A percentile compares a stretch with the other conserved stretches of the same genome.
phyloP scores from a whole-genome alignment of 495 filamentous ascomycete species.

The Hyaloscypha variabilis region DNA sequence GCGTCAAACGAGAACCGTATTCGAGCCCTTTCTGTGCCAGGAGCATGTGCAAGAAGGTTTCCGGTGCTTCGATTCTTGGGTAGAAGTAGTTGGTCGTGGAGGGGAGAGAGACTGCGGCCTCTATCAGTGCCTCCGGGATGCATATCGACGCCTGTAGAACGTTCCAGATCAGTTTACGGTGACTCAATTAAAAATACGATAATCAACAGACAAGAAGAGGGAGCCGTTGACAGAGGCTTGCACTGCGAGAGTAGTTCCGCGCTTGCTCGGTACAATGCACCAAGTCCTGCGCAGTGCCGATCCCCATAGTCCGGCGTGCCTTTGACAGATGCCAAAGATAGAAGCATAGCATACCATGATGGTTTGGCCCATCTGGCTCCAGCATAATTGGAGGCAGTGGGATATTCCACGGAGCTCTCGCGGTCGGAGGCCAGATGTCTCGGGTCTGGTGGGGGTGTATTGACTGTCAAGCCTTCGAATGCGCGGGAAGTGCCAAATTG shows the following conservation, averaged over 20 bases:
- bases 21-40: slow-evolving; percentile 40
- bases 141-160: slow-evolving; percentile 29
- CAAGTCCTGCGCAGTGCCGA: neutral
- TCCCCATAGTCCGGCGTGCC: neutral
- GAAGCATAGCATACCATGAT: slow-evolving; percentile 28
- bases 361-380: slow-evolving; percentile 31
- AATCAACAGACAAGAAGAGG: neutral
- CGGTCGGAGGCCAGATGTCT: slow-evolving; percentile 3
- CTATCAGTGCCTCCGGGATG: slow-evolving; percentile 15
- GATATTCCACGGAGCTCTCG: neutral
- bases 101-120: slow-evolving; percentile 16
- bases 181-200: neutral
- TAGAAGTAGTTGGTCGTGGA: slow-evolving; percentile 35
- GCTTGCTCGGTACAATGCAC: slow-evolving; percentile 22
- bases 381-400: slow-evolving; percentile 30
- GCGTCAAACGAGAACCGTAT: slow-evolving; percentile 60
- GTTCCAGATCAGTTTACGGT: slow-evolving; percentile 12
- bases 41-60: slow-evolving; percentile 53
- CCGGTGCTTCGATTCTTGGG: slow-evolving; percentile 68
- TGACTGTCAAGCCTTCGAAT: neutral
- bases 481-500: neutral
- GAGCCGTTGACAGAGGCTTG: neutral
- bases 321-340: slow-evolving; percentile 9
- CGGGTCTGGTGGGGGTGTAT: neutral
- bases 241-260: slow-evolving; percentile 9